Percentiles rank a stretch among this genome's conserved stretches.
These are phyloP conservation scores for Puya raimondii DNA, from an alignment of 176 grass and related monocot species.

Conservation along the genomic window DNA sequence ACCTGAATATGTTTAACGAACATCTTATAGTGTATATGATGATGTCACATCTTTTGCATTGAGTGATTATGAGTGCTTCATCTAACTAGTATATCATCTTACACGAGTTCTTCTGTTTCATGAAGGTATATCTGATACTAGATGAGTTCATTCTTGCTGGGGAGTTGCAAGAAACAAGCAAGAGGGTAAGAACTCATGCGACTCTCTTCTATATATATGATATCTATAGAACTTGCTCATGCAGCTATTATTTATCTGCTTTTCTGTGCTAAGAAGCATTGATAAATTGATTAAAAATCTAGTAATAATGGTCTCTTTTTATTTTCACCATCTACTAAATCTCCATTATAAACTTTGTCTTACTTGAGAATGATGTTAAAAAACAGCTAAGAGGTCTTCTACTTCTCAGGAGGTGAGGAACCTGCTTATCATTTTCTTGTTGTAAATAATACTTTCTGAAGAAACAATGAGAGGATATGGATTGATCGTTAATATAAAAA, in stretches of 20 bases:
- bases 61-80: neutral
- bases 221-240: conserved; percentile 8
- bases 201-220: neutral
- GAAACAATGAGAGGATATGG: too few species aligned
- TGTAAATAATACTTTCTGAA: too few species aligned
- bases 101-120: neutral
- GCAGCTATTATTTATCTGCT: neutral
- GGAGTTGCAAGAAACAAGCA: conserved; percentile 99
- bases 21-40: neutral
- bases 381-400: too few species aligned
- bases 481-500: too few species aligned
- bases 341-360: too few species aligned
- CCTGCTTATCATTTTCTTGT: too few species aligned
- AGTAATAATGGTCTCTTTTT: neutral
- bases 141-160: conserved; percentile 99
- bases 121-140: conserved; percentile 96
- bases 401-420: too few species aligned
- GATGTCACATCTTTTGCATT: neutral
- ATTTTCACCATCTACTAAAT: neutral
- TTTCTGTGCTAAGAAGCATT: neutral
- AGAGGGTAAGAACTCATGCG: conserved; percentile 43
- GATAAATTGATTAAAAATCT: neutral
- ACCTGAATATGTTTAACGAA: neutral
- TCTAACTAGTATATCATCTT: neutral
- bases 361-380: too few species aligned